Base-by-base conservation (phyloP, 1,284 basidiomycete species). In the Amylostereum chailletii region DNA sequence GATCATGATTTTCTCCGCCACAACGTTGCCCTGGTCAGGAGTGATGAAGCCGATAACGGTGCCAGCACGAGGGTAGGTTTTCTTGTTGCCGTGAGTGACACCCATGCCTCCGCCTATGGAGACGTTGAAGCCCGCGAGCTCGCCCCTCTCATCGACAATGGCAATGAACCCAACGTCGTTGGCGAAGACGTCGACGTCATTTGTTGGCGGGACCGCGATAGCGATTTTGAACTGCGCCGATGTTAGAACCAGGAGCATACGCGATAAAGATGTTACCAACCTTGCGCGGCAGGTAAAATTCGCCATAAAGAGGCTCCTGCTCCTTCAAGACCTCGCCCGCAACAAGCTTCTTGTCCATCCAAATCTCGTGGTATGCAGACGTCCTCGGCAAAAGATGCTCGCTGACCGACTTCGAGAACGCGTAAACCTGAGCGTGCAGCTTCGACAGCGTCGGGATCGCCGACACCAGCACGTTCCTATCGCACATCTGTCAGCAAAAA, bases 51-150 rank as follows among this genome's bases (percentile, higher is more conserved):
- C 96, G 56, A 99, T 81, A 31, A 97, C 72, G 60, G 86, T 85
- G 45, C 83, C 94, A 40, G 88, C 69, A 54, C 96, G 85, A 42
- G 96, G 96, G 68, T 99, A 99, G 0, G 95, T 99, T 75, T 95
- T 94, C 76, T 98, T 99, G 78, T 93, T 96, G 47, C 90, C 93
- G 65, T 99, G 94, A 0, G 95, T 98, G 43, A 99, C 95, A 69
- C 95, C 95, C 95, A 99, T 99, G 51, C 95, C 96, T 62, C 95
- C 95, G 59, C 95, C 93, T 42, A 89, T 75, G 34, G 86, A 73
- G 53, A 96, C 91, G 61, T 96, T 94, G 76, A 95, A 96, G 40
- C 94, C 94, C 51, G 80, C 74, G 33, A 95, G 71, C 53, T 84
- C 72, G 45, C 87, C 88, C 36, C 82, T 67, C 45, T 76, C 69